Evolutionary conservation across 345 rosid species (phyloP), one percentile per base, ranked within the genome.

Genomic region (Sonneratia caseolaris): DNA sequence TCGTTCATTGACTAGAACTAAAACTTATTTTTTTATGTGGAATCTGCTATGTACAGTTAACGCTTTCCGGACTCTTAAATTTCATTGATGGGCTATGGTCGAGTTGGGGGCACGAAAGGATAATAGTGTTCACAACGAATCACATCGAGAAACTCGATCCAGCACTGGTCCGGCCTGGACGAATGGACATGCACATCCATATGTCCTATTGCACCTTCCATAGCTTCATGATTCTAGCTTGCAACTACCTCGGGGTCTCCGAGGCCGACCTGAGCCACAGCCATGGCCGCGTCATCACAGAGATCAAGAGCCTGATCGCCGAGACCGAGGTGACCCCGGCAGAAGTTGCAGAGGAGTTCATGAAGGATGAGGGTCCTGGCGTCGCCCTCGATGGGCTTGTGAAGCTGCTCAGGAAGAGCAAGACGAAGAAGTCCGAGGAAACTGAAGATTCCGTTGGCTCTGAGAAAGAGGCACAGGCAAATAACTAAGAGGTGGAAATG

Each of bases 71-170:
- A 0, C 37, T 84, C 21, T 53, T 84, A 66, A 84, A 81, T 68
- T 84, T 79, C 77, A 81, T 84, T 71, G 85, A 84, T 68, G 85
- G 87, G 49, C 64, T 81, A 51, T 66, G 82, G 68, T 79, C 76
- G 38, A 48, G 79, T 19, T 83, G 84, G 18, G 75, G 79, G 6
- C 84, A 73, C 64, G 82, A 83, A 66, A 79, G 76, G 61, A 74
- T 83, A 14, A 77, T 83, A 75, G 75, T 83, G 16, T 83, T 81
- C 75, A 83, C 84, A 4, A 81, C 78, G 73, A 79, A 77, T 64
- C 74, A 69, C 42, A 75, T 79, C 37, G 86, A 83, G 22, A 73
- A 73, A 11, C 70, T 79, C 1, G 86, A 83, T 73, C 79, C 78
- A 65, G 81, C 78, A 12, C 56, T 81, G 3, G 80, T 81, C 13